Conservation (phyloP, 345 rosid species). For the Gossypium australe region DNA sequence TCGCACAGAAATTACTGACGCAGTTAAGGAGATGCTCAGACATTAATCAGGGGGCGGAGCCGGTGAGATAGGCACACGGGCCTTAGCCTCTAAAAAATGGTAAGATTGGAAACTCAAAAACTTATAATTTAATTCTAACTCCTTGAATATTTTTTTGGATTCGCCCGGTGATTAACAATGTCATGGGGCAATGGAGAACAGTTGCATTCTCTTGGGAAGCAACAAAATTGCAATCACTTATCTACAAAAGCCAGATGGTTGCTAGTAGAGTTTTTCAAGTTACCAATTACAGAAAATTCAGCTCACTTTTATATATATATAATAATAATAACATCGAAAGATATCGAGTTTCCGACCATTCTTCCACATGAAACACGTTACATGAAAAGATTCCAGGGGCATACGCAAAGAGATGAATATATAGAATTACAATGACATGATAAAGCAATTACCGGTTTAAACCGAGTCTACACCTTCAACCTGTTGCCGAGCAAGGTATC, state of each 20-base stretch:
- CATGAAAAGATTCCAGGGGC: not conserved
- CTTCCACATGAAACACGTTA: not conserved
- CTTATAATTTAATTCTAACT: no score
- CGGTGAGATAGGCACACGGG: no score
- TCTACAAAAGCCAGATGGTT: conserved; percentile 4
- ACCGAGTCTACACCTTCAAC: conserved; percentile 69
- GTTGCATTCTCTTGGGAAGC: not conserved
- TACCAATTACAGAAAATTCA: conserved; percentile 7
- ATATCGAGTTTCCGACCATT: not conserved
- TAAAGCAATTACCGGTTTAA: conserved; percentile 20
- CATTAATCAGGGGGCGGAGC: no score
- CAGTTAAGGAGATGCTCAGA: no score
- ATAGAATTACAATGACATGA: not conserved
- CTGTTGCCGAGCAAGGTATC: conserved; percentile 91
- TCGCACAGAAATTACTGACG: no score
- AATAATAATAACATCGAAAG: not conserved
- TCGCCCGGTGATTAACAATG: no score
- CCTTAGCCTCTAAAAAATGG: no score
- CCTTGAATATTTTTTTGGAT: no score
- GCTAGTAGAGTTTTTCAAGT: not conserved
- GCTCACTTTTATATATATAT: not conserved
- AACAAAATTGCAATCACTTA: not conserved
- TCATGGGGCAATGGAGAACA: no score
- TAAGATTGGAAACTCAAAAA: no score
- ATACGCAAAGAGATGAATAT: not conserved